Evolutionary conservation across 2,329 filamentous ascomycete genomes (phyloP).

Genomic region (Stachybotrys elegans): DNA sequence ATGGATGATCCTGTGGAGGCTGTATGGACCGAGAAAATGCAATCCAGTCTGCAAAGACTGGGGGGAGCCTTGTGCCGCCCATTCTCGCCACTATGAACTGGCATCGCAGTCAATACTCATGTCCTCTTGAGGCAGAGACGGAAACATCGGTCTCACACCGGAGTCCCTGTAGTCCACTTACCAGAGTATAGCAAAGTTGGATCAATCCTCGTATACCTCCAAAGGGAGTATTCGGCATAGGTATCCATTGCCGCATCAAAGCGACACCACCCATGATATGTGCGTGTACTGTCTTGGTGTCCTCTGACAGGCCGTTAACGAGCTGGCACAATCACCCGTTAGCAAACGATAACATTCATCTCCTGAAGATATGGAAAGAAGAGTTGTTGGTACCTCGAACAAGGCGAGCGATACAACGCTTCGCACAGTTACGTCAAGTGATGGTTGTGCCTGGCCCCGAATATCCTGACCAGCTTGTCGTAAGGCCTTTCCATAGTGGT

Average conservation of each 20-base stretch:
- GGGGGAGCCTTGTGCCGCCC: constrained; percentile 32
- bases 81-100: constrained; percentile 42
- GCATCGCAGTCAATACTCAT: neutral
- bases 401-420: constrained; percentile 54
- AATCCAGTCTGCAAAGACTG: constrained; percentile 38
- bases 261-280: constrained; percentile 57
- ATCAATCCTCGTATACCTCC: constrained; percentile 47
- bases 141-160: too few relatives aligned
- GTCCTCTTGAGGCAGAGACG: too few relatives aligned
- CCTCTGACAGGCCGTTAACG: constrained; percentile 40
- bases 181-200: constrained; percentile 52
- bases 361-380: constrained; percentile 1
- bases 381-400: constrained; percentile 47
- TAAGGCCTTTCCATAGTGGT: constrained; percentile 50
- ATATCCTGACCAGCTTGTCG: constrained; percentile 40
- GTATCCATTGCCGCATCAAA: constrained; percentile 44
- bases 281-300: constrained; percentile 46
- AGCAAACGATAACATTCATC: constrained; percentile 1
- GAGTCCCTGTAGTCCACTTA: constrained; percentile 22
- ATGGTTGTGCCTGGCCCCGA: constrained; percentile 22
- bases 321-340: constrained; percentile 24
- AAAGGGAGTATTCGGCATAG: constrained; percentile 28
- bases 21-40: constrained; percentile 29
- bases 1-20: constrained; percentile 30
- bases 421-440: constrained; percentile 41